Base-by-base conservation (phyloP, 768 basidiomycete species). In the Boletus barrowsii region DNA sequence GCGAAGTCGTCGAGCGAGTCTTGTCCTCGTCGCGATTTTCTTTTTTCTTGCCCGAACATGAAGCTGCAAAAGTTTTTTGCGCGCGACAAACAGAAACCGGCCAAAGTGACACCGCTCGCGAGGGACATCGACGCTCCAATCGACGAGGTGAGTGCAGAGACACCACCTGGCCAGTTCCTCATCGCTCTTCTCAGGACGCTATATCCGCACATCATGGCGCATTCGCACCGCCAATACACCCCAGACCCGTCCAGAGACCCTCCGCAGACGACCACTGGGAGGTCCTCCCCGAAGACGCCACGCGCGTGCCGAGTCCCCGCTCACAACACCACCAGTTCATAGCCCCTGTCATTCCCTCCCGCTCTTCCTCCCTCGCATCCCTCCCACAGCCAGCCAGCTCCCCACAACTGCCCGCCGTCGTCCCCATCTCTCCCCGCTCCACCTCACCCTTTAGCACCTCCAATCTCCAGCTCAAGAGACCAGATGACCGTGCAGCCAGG, bases 11-110 rank as follows among this genome's bases (percentile, higher is more conserved):
- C 22, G 22, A 22, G 22, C 22, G 22, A 22, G 22, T 22, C 22
- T 36, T 13, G 35, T 15, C 14, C 3, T 36, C 35, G 35, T 36
- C 35, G 13, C 5, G 22, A 22, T 14, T 35, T 14, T 7, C 0
- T 17, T 11, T 36, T 15, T 5, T 36, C 2, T 8, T 1, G 7
- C 10, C 5, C 17, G n/a, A 10, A 63, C 36, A 86, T 84, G 83
- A 84, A 80, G 74, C 47, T 68, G 0, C 67, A 68, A 61, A 84
- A 79, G 72, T 69, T 87, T 41, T 86, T 87, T 54, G 73, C 74
- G 24, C 72, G 78, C 49, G 76, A 75, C 65, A 84, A 81, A 62
- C 59, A 64, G 51, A 82, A 77, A 65, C 53, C 64, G 26, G 51
- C 72, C 10, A 74, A 68, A 51, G 61, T 67, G 20, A 67, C 55